Evolutionary conservation across 2,329 filamentous ascomycete species (phyloP), one percentile per base, ranked within the genome.

Genomic region (Fusarium chuoi): DNA sequence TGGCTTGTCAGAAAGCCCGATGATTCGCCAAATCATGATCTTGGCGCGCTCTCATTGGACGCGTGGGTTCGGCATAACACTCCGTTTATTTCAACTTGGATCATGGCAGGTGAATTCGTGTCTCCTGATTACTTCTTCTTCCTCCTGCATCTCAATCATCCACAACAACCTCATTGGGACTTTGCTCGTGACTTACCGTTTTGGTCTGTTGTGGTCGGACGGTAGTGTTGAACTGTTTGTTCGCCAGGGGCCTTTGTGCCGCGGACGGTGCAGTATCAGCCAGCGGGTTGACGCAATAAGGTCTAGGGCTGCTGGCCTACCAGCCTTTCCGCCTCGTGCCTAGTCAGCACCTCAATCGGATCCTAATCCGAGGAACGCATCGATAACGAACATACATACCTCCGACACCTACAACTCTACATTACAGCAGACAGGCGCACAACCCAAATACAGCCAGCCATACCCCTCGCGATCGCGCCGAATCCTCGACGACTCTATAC

Each of bases 71-170:
- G 41, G 64, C 54, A 57, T 42, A 49, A 49, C 63, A 48, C 63
- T 64, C 46, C 33, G 12, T 33, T 64, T 58, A 67, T 74, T 74
- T 67, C 64, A 77, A 70, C 33, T 2, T 33, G 73, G 70, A 78
- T 76, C 76, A 76, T 78, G 74, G 73, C 71, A 68, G 65, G 28
- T 67, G 73, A 76, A 73, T 69, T 73, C 48, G 55, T 75, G 55
- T 75, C 76, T 78, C 76, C 76, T 78, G 76, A 77, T 65, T 56
- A 46, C 42, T 60, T 39, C 52, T 65, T 65, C 49, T 48, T 65
- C 66, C 54, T 72, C 65, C 71, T 67, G 57, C 74, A 75, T 65
- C 71, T 70, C 54, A 56, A 64, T 49, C 56, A 68, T 66, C 63
- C 73, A 67, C 73, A 68, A 71, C 69, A 61, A 46, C 65, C 38